Evolutionary conservation across 768 basidiomycete genomes (phyloP), one percentile per base, ranked within the genome.

Genomic region (Leccinum disarticulatum): DNA sequence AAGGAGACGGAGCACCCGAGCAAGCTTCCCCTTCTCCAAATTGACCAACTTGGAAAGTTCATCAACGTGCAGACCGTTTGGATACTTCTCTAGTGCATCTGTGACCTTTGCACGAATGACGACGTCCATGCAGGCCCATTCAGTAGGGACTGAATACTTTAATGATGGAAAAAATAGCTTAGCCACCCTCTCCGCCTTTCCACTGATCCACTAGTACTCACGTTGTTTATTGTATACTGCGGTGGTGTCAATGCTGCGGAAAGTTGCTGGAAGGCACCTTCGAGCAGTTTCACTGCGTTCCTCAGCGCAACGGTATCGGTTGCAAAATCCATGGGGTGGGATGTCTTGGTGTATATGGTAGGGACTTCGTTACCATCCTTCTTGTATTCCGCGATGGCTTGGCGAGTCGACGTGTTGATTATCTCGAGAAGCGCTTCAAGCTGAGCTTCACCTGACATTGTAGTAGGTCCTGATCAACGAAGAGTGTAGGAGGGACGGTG

Each of bases 1-100:
- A 31, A 75, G 73, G 8, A 67, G 57, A n/a, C 75, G 70, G 11
- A 75, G 63, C 25, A 74, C 52, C 2, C 71, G 73, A 48, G 64
- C 52, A 46, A 46, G 43, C 2, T 46, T 46, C 19, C 43, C 43
- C 19, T 46, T 2, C 43, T 46, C 43, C 43, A 46, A 46, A 46
- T 46, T 7, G 11, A 46, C 19, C 19, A 46, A 3, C 1, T 22
- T 22, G 43, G 43, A 46, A 46, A 46, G 43, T 6, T 46, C 43
- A 1, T 46, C 43, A 6, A 46, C 19, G 11, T 46, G 43, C 11
- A 46, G 43, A 7, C 43, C 43, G 7, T 46, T 13, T 22, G 43
- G 19, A 46, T 46, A 22, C 6, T 46, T 46, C 43, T 43, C 41
- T n/a, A 43, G 41, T 43, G 41, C 41, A 43, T 43, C 41, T 22